These are phyloP conservation scores for Chloris gayana DNA, from an alignment of 176 grass and related monocot species.

Conservation along the genomic window DNA sequence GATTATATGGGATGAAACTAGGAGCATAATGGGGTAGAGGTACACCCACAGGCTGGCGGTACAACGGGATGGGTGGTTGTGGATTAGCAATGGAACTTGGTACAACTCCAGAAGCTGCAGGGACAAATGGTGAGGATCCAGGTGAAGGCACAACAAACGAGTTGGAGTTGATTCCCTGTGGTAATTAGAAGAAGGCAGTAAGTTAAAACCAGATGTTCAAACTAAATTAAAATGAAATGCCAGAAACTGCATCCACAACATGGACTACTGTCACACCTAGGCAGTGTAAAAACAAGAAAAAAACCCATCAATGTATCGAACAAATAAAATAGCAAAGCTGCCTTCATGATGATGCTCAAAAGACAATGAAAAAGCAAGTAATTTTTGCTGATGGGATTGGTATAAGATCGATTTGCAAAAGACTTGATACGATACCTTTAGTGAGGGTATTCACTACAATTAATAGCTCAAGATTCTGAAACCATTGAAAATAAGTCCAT, in stretches of 20 bases:
- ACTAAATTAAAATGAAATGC: background rate
- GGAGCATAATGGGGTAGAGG: constrained; percentile 68
- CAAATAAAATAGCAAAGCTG: background rate
- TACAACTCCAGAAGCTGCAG: constrained; percentile 50
- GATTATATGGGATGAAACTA: constrained; percentile 72
- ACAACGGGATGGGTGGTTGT: constrained; percentile 63
- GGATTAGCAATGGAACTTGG: constrained; percentile 70
- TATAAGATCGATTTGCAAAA: background rate
- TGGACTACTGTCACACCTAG: background rate
- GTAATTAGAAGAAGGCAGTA: constrained; percentile 9
- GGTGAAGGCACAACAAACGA: constrained; percentile 51
- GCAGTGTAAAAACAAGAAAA: background rate
- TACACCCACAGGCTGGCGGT: constrained; percentile 69
- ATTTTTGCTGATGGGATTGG: background rate
- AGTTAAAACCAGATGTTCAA: background rate
- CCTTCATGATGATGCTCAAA: background rate
- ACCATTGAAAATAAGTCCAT: background rate
- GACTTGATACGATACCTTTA: background rate
- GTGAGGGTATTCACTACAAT: background rate
- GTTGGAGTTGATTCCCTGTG: constrained; percentile 64
- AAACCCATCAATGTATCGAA: background rate
- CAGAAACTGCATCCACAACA: background rate
- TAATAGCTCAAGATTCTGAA: background rate
- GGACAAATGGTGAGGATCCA: constrained; percentile 56
- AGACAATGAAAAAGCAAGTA: background rate